phyloP scores from a whole-genome alignment of 768 basidiomycete species.

The Asterophora lycoperdoides region DNA sequence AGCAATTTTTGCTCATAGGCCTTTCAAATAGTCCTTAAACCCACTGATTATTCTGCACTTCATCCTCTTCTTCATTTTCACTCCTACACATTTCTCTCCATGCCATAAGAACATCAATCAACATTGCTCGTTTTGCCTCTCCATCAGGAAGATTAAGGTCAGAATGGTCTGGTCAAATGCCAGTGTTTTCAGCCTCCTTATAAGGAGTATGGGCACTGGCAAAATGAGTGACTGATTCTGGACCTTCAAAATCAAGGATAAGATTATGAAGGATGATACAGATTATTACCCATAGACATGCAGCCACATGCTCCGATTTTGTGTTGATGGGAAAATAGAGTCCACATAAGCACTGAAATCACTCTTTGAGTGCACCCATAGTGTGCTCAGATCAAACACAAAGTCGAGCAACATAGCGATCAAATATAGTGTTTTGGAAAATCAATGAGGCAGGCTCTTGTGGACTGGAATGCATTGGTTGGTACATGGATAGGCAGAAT shows the following conservation, averaged over 20 bases:
- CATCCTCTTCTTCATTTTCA: no score
- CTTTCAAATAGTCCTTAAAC: no score
- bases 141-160: no score
- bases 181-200: slow-evolving; percentile 18
- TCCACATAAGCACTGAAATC: slow-evolving; percentile 20
- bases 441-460: slow-evolving; percentile 23
- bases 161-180: no score
- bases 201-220: slow-evolving; percentile 4
- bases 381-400: slow-evolving; percentile 29
- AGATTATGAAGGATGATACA: slow-evolving; percentile 34
- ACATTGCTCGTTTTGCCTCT: no score
- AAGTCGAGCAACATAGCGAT: slow-evolving; percentile 20
- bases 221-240: slow-evolving; percentile 12
- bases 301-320: slow-evolving; percentile 21
- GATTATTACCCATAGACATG: slow-evolving; percentile 27
- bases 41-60: no score
- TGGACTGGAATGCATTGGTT: slow-evolving; percentile 25
- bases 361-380: slow-evolving; percentile 29
- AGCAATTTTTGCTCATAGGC: no score
- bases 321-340: slow-evolving; percentile 27
- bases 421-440: slow-evolving; percentile 24
- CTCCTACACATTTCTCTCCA: no score
- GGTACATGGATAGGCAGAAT: slow-evolving; percentile 24
- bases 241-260: slow-evolving; percentile 31
- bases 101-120: no score